Evolutionary conservation across 768 basidiomycete genomes (phyloP), one percentile per base, ranked within the genome.

Genomic region (Auriscalpium orientale): DNA sequence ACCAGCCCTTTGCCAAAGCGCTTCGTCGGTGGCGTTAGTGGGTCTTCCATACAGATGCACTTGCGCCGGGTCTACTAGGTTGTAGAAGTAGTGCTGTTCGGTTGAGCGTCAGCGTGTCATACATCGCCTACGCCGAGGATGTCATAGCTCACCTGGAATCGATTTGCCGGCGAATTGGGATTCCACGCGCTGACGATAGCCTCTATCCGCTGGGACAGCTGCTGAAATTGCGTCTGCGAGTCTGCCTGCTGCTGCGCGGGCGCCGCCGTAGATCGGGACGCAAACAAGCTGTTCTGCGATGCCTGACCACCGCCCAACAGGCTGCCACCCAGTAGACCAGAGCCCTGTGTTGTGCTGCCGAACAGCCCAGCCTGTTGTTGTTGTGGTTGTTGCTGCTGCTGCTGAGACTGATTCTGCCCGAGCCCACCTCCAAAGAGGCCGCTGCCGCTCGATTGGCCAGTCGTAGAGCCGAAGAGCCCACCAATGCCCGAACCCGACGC

Each of bases 41-140:
- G 91, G 91, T 15, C 87, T 82, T 8, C 79, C 83, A 59, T 89
- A 94, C 51, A 83, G 61, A 28, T 72, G 74, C 3, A 87, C 81
- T 61, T 84, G 76, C 6, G 72, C 73, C 0, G 89, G 87, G 62
- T 87, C 83, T 4, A 92, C 89, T 13, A 89, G 72, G 62, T 92
- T 93, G 67, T 94, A 93, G 62, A 94, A 94, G 59, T 81, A 82
- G 60, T 89, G 80, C 90, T 92, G 54, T 38, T 52, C 15, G 36
- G 15, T n/a, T 20, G 0, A 21, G 13, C 21, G 51, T 16, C 16
- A 12, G 53, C 45, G 6, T 33, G 15, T 15, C 34, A 35, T 1
- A 8, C 16, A 50, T 8, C 13, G 21, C 13, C 16, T 43, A 33
- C 57, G 18, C 10, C 18, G 4, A 35, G 35, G 50, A 22, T 21